Percentiles rank a stretch among this genome's conserved stretches.
Evolutionary conservation across 1,139 yeast species (phyloP).

Genomic region (Lodderomyces orthopsilosis): DNA sequence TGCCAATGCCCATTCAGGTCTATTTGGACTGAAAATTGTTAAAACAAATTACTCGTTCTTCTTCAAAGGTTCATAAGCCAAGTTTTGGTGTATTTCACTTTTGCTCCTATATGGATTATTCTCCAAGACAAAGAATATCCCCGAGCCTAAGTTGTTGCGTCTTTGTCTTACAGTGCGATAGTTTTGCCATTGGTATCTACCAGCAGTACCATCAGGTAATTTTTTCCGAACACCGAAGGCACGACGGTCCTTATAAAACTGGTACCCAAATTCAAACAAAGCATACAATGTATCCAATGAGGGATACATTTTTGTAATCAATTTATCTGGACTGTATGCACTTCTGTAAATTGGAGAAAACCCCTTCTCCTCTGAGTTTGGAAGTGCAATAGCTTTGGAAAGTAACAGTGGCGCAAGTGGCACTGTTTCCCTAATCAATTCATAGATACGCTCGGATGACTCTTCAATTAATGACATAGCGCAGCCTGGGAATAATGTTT

Average conservation of each 20-base stretch:
- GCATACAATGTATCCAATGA: conserved; percentile 48
- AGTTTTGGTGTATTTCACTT: conserved; percentile 25
- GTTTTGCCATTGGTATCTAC: conserved; percentile 47
- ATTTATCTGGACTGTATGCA: conserved; percentile 29
- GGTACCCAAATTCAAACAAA: conserved; percentile 43
- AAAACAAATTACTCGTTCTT: conserved; percentile 29
- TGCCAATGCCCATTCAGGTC: conserved; percentile 38
- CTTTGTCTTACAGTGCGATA: conserved; percentile 41
- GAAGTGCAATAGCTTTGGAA: neutral
- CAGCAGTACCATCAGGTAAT: conserved; percentile 42
- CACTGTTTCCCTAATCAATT: neutral
- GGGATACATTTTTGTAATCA: conserved; percentile 48
- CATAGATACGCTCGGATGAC: neutral
- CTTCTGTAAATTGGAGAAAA: conserved; percentile 55
- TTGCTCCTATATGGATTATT: conserved; percentile 39
- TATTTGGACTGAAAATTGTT: conserved; percentile 35
- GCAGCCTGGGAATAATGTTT: too few species aligned
- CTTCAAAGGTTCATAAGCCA: conserved; percentile 22
- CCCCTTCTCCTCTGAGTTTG: conserved; percentile 34
- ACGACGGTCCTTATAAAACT: conserved; percentile 32
- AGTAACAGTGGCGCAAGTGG: neutral
- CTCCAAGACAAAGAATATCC: conserved; percentile 53
- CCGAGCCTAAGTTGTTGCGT: conserved; percentile 58
- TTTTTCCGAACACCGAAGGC: conserved; percentile 52
- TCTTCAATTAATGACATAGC: neutral